Percentiles rank a stretch among this genome's conserved stretches.
phyloP scores from a whole-genome alignment of 768 basidiomycete genomes.

The Mycena vulgaris region DNA sequence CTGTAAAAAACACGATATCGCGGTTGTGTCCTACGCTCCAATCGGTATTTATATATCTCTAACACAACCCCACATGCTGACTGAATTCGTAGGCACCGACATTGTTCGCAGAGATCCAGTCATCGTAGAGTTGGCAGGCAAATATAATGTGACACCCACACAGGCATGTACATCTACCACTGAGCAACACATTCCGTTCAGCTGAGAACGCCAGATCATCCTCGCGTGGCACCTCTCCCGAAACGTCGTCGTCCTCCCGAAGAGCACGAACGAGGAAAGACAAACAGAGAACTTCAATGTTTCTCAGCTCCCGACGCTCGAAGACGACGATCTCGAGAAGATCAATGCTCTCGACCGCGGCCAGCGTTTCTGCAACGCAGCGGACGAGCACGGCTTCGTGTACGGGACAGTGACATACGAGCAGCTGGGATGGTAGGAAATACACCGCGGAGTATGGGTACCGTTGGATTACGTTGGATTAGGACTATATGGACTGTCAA shows the following conservation, averaged over 20 bases:
- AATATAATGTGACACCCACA: constrained; percentile 45
- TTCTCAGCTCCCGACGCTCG: constrained; percentile 52
- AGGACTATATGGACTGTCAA: neutral
- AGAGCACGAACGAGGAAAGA: constrained; percentile 28
- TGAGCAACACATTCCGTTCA: neutral
- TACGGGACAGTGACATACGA: constrained; percentile 58
- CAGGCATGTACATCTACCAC: constrained; percentile 18
- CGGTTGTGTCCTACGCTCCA: constrained; percentile 51
- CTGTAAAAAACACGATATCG: constrained; percentile 48
- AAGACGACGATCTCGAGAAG: constrained; percentile 59
- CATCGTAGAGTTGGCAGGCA: constrained; percentile 47
- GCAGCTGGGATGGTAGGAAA: constrained; percentile 55
- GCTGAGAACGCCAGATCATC: constrained; percentile 38
- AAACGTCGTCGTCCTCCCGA: constrained; percentile 49
- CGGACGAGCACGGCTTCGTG: constrained; percentile 52
- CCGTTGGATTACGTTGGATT: constrained; percentile 8
- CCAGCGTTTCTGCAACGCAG: constrained; percentile 57
- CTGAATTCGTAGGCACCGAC: constrained; percentile 35
- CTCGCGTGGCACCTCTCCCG: constrained; percentile 50
- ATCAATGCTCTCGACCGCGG: constrained; percentile 63
- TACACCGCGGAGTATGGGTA: neutral
- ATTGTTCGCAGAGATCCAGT: constrained; percentile 47
- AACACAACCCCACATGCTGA: neutral
- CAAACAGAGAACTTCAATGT: constrained; percentile 38
- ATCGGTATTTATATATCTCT: constrained; percentile 38